Evolutionary conservation across 371 early-diverging fungal genomes (phyloP), one percentile per base, ranked within the genome.

Genomic region (Basidiobolus meristosporus): DNA sequence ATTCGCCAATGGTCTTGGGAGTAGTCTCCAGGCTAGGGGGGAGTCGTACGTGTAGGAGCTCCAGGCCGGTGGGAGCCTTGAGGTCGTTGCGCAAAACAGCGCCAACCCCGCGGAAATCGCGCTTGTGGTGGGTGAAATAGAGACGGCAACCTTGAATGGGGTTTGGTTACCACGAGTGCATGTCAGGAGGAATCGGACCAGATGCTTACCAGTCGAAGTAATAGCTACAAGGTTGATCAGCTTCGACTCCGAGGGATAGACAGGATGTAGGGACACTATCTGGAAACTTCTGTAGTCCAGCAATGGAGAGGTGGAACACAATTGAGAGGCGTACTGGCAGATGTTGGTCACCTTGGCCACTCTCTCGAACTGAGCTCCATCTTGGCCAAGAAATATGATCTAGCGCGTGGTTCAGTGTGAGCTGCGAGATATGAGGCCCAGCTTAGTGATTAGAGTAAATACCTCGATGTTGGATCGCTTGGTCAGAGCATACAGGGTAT

Each of bases 381-480:
- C 7, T 12, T 5, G 12, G 6, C 32, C 19, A 7, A 7, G 12
- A 37, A 17, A 36, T 11, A 16, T 19, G 2, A 2, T 32, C 34
- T 12, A 9, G 31, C n/a, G 16, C 16, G 12, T 15, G 9, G 1
- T 7, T 11, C 26, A 31, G 30, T 21, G 10, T n/a, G n/a, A n/a
- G n/a, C n/a, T n/a, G n/a, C n/a, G n/a, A n/a, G n/a, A n/a, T n/a
- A n/a, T n/a, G n/a, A n/a, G n/a, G n/a, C n/a, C n/a, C n/a, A n/a
- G n/a, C n/a, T n/a, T n/a, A n/a, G n/a, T n/a, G n/a, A n/a, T n/a
- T n/a, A n/a, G n/a, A n/a, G n/a, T n/a, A n/a, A n/a, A 36, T 21
- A 82, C 82, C 49, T 76, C 73, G 26, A 90, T 72, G n/a, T 59
- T 62, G 11, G 74, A 73, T 14, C 63, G 57, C 41, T 69, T 56